These are phyloP conservation scores for Oxytropis ochrocephala DNA, from an alignment of 306 rosid genomes.

Conservation along the genomic window DNA sequence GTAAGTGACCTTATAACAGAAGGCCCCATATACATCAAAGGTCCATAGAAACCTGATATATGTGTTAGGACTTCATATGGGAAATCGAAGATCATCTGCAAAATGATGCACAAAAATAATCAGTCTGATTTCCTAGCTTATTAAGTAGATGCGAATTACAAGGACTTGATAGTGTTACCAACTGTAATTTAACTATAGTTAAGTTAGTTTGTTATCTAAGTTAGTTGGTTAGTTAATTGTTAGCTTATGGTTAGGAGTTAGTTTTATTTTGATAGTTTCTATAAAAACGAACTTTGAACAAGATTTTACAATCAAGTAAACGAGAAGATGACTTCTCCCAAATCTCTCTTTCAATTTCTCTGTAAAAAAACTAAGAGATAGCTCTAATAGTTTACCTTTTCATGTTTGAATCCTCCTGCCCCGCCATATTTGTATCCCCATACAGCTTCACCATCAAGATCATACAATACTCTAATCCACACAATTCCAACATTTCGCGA, in stretches of 20 bases:
- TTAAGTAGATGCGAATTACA: not conserved
- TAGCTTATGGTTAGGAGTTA: no score
- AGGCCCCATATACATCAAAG: slow-evolving; percentile 81
- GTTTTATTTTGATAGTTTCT: no score
- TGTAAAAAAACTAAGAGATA: no score
- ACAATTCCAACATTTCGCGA: slow-evolving; percentile 72
- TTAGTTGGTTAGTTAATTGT: no score
- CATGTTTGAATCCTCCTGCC: slow-evolving; percentile 70
- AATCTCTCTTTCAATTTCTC: no score
- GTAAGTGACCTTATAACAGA: slow-evolving; percentile 61
- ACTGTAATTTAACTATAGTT: no score
- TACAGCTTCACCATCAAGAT: slow-evolving; percentile 50
- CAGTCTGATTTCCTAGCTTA: not conserved
- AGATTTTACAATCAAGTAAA: no score
- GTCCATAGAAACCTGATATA: slow-evolving; percentile 64
- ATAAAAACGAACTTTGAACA: no score
- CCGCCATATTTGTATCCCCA: slow-evolving; percentile 80
- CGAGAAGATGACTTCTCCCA: no score
- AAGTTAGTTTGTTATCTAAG: no score
- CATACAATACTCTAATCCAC: slow-evolving; percentile 65
- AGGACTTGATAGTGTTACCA: no score
- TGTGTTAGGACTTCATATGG: slow-evolving; percentile 82
- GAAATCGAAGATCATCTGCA: slow-evolving; percentile 69
- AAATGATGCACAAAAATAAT: not conserved
- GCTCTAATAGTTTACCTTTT: slow-evolving; percentile 47